Evolutionary conservation across 352 stramenopile species (phyloP).

Genomic region (Globisporangium radiosum): DNA sequence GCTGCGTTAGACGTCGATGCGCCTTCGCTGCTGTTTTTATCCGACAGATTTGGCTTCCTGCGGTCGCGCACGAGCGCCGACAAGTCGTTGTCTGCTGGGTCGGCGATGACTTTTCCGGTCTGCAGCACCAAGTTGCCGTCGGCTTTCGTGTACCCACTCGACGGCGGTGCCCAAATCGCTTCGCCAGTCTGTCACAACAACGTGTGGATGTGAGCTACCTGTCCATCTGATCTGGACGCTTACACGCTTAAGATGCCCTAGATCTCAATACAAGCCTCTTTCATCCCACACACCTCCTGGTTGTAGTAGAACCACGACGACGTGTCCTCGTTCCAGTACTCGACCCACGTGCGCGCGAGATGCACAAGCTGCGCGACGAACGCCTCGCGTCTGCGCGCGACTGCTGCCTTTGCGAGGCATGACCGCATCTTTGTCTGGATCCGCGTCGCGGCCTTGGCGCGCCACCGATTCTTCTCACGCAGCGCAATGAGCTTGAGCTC

Average conservation of each 20-base stretch:
- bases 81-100: slow-evolving; percentile 36
- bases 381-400: slow-evolving; percentile 26
- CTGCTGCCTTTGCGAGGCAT: slow-evolving; percentile 33
- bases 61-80: slow-evolving; percentile 19
- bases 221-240: neutral
- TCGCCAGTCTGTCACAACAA: slow-evolving; percentile 39
- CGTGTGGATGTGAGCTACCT: neutral
- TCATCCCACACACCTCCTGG: slow-evolving; percentile 24
- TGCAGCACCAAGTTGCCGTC: slow-evolving; percentile 64
- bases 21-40: neutral
- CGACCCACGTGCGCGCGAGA: slow-evolving; percentile 45
- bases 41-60: slow-evolving; percentile 12
- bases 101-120: slow-evolving; percentile 55
- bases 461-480: slow-evolving; percentile 48
- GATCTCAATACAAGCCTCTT: neutral
- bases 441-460: slow-evolving; percentile 43
- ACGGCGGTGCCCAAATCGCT: slow-evolving; percentile 56
- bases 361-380: slow-evolving; percentile 31
- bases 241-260: neutral
- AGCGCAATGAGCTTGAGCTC: slow-evolving; percentile 60
- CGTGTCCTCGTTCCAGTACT: slow-evolving; percentile 76
- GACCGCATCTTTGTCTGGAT: slow-evolving; percentile 57
- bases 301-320: slow-evolving; percentile 80
- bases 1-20: neutral
- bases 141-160: slow-evolving; percentile 62